A percentile compares a stretch with the other conserved stretches of the same genome.
These are phyloP conservation scores for Opeltia flavorubescens DNA, from an alignment of 495 filamentous ascomycete genomes.

Conservation along the genomic window DNA sequence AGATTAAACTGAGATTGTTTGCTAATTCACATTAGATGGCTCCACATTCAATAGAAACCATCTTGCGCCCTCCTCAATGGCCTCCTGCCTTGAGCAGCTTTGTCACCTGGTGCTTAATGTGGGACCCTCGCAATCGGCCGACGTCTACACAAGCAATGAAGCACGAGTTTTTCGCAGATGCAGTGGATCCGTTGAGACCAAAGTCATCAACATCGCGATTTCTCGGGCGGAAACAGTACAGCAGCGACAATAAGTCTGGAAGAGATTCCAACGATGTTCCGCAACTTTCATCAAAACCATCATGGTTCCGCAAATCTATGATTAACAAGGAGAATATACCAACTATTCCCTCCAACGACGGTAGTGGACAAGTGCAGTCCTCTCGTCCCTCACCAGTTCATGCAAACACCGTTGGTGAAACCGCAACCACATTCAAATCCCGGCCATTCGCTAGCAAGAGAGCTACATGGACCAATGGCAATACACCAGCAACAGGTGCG, in stretches of 20 bases:
- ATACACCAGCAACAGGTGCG: constrained; percentile 53
- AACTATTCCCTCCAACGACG: constrained; percentile 30
- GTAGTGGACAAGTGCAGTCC: constrained; percentile 9
- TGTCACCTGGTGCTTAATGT: constrained; percentile 99
- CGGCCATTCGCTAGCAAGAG: constrained; percentile 55
- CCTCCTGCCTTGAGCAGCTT: constrained; percentile 75
- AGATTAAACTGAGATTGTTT: background rate
- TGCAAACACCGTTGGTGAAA: constrained; percentile 28
- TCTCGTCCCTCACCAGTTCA: constrained; percentile 43
- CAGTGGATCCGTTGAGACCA: constrained; percentile 82
- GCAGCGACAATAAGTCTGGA: constrained; percentile 46
- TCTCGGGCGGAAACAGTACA: constrained; percentile 77
- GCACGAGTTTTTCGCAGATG: constrained; percentile 94
- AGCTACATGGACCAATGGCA: constrained; percentile 71
- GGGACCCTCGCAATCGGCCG: constrained; percentile 88
- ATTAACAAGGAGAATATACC: constrained; percentile 55
- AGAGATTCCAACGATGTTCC: constrained; percentile 56
- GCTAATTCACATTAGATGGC: constrained; percentile 57
- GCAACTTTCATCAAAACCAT: constrained; percentile 65
- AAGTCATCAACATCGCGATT: constrained; percentile 77
- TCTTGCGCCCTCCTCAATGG: constrained; percentile 84
- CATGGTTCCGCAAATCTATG: constrained; percentile 91
- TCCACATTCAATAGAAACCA: constrained; percentile 90
- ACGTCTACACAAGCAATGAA: constrained; percentile 88
- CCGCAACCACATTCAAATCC: constrained; percentile 30